Evolutionary conservation across 805 yeast genomes (phyloP).

Genomic region (Ogataea saltuana): DNA sequence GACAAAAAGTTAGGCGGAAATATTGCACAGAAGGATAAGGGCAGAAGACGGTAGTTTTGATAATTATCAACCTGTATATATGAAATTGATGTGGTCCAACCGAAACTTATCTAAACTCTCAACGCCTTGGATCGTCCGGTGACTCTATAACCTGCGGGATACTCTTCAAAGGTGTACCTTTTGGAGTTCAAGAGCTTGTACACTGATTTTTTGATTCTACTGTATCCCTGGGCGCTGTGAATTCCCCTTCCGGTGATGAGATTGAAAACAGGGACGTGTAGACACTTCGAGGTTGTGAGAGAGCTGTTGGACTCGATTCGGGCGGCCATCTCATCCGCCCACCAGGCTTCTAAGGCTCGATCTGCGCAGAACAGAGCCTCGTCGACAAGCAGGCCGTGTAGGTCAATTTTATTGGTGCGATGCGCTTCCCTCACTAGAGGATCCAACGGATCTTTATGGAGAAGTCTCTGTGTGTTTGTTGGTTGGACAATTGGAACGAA

Average conservation of each 20-base stretch:
- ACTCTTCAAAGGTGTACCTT: constrained; percentile 49
- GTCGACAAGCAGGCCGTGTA: constrained; percentile 53
- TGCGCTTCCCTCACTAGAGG: too few species aligned
- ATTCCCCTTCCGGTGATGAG: constrained; percentile 71
- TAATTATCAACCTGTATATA: constrained; percentile 13
- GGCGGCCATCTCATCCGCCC: constrained; percentile 52
- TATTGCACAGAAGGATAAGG: constrained; percentile 34
- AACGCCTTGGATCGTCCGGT: constrained; percentile 38
- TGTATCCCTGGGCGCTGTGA: constrained; percentile 60
- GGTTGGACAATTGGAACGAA: too few species aligned
- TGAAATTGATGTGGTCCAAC: constrained; percentile 3
- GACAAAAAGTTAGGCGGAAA: constrained; percentile 40
- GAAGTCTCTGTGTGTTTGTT: neutral
- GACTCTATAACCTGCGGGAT: constrained; percentile 43
- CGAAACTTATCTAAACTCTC: constrained; percentile 1
- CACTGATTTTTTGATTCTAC: constrained; percentile 49
- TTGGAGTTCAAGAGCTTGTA: constrained; percentile 38
- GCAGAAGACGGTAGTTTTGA: constrained; percentile 20
- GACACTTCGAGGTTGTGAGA: constrained; percentile 36
- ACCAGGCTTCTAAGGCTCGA: constrained; percentile 53
- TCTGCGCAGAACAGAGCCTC: constrained; percentile 45
- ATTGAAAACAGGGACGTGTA: constrained; percentile 43
- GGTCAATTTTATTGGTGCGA: constrained; percentile 43
- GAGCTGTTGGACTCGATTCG: constrained; percentile 45
- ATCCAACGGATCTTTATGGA: too few species aligned